A percentile compares a stretch with the other conserved stretches of the same genome.
Conservation (phyloP, 345 rosid genomes). For the Ailanthus altissimus region DNA sequence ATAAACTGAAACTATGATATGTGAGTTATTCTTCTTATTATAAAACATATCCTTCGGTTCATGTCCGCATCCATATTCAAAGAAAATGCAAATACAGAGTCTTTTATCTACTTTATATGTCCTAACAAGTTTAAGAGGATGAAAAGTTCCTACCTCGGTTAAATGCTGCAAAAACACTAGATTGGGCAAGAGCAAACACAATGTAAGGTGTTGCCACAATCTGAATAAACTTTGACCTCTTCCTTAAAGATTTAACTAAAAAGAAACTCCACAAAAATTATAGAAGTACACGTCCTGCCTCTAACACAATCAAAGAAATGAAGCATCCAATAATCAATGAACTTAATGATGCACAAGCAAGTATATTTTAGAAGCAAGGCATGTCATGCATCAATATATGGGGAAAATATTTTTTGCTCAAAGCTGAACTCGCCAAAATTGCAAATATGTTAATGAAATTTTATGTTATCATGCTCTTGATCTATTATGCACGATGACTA, state of each 20-base stretch:
- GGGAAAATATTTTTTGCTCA: too few species aligned
- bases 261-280: neutral
- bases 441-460: too few species aligned
- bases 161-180: slow-evolving; percentile 61
- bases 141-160: slow-evolving; percentile 42
- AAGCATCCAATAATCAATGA: neutral
- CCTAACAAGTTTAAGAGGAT: neutral
- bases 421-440: too few species aligned
- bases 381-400: too few species aligned
- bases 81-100: neutral
- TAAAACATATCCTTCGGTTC: slow-evolving; percentile 52
- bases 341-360: neutral
- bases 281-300: neutral
- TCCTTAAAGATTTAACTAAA: slow-evolving; percentile 21
- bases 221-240: slow-evolving; percentile 46
- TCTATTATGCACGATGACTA: too few species aligned
- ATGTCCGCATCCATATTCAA: slow-evolving; percentile 44
- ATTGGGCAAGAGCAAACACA: slow-evolving; percentile 54
- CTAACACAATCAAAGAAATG: neutral
- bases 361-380: too few species aligned
- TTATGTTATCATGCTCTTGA: too few species aligned
- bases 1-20: slow-evolving; percentile 61
- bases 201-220: slow-evolving; percentile 54
- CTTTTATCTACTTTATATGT: neutral
- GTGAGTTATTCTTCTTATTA: slow-evolving; percentile 64